Evolutionary conservation across 768 basidiomycete genomes (phyloP).

Genomic region (Lactarius hengduanensis): DNA sequence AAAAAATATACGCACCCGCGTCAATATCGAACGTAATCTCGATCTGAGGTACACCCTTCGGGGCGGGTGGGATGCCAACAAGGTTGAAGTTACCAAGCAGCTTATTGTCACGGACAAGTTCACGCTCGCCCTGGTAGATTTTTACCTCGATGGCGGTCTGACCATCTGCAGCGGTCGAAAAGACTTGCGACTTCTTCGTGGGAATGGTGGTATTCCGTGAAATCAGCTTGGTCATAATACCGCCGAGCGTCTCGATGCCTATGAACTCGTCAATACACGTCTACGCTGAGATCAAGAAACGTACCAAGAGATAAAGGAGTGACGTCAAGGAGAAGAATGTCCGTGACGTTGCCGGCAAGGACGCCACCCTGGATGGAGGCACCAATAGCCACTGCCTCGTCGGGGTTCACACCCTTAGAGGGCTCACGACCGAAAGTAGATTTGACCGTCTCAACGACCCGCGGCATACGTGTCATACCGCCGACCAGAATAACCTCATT

Average conservation of each 20-base stretch:
- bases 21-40: constrained; percentile 96
- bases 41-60: constrained; percentile 74
- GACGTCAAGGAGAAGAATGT: constrained; percentile 91
- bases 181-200: constrained; percentile 98
- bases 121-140: constrained; percentile 99
- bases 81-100: constrained; percentile 99
- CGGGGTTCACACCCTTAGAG: constrained; percentile 98
- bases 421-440: constrained; percentile 92
- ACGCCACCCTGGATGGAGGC: constrained; percentile 99
- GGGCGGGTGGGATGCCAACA: constrained; percentile 88
- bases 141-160: constrained; percentile 99
- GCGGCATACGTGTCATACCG: constrained; percentile 98
- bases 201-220: constrained; percentile 98
- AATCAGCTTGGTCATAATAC: constrained; percentile 99
- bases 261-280: not conserved
- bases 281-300: constrained; percentile 29
- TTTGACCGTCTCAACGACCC: constrained; percentile 93
- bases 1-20: constrained; percentile 55
- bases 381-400: constrained; percentile 98
- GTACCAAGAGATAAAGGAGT: constrained; percentile 95
- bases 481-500: constrained; percentile 98
- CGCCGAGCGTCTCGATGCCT: constrained; percentile 95
- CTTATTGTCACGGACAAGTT: constrained; percentile 98
- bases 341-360: constrained; percentile 92
- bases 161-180: constrained; percentile 98